Conservation (phyloP, 495 filamentous ascomycete genomes). For the Lichenothelia convexa region DNA sequence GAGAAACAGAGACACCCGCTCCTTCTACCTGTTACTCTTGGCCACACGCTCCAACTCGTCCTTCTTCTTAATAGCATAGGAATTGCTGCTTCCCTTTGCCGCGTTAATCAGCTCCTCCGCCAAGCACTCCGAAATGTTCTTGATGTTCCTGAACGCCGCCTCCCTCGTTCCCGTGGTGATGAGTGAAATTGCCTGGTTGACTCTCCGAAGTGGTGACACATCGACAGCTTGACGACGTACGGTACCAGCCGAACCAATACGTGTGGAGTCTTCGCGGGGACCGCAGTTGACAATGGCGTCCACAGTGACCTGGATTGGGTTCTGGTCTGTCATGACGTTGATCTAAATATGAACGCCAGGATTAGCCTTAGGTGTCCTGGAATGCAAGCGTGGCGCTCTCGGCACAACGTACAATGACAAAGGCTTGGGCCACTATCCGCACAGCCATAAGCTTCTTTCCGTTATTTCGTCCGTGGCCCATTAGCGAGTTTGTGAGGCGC, state of each 20-base stretch:
- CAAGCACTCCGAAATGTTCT: constrained; percentile 94
- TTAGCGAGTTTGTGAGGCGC: constrained; percentile 98
- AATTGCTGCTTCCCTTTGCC: constrained; percentile 99
- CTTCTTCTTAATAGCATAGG: constrained; percentile 99
- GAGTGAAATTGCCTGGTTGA: constrained; percentile 98
- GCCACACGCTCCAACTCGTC: constrained; percentile 99
- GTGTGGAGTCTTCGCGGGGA: constrained; percentile 97
- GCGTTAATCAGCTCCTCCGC: constrained; percentile 99
- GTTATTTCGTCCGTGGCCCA: constrained; percentile 99
- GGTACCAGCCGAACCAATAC: constrained; percentile 97
- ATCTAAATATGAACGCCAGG: constrained; percentile 46
- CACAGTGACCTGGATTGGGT: constrained; percentile 98
- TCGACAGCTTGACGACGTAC: constrained; percentile 99
- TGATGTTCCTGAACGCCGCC: constrained; percentile 96
- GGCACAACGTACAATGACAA: constrained; percentile 92
- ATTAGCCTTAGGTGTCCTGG: no score
- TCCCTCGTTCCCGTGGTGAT: constrained; percentile 95
- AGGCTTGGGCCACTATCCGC: constrained; percentile 95
- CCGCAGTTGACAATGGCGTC: constrained; percentile 99
- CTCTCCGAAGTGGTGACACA: constrained; percentile 95
- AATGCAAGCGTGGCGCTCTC: no score
- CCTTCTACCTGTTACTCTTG: constrained; percentile 92
- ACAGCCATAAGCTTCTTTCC: constrained; percentile 99
- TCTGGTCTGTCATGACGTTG: constrained; percentile 99
- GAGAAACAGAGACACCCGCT: no score